A percentile compares a stretch with the other conserved stretches of the same genome.
Conservation (phyloP, 805 yeast species). For the Trichomonascus vanleenenianus region DNA sequence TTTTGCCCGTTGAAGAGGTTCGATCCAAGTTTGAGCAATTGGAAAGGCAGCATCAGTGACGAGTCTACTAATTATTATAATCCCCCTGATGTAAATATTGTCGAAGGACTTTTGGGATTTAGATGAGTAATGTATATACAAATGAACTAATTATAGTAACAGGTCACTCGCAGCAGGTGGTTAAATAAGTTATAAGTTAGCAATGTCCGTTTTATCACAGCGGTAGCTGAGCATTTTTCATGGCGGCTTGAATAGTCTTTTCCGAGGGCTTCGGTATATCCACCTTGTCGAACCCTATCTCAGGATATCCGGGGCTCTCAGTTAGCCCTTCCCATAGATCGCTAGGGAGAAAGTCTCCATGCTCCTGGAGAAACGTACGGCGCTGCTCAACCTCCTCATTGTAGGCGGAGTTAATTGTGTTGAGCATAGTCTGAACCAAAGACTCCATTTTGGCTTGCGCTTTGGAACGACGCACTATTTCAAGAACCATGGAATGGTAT, state of each 20-base stretch:
- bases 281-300: conserved; percentile 14
- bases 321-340: conserved; percentile 43
- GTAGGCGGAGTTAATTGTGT: conserved; percentile 33
- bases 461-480: conserved; percentile 42
- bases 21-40: conserved; percentile 44
- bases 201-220: not conserved
- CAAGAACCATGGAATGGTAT: conserved; percentile 45
- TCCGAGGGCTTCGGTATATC: conserved; percentile 16
- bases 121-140: no score
- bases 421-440: conserved; percentile 36
- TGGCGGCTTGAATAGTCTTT: not conserved
- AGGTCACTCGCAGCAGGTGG: not conserved
- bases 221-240: not conserved
- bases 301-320: conserved; percentile 26
- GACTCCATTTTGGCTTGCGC: conserved; percentile 35
- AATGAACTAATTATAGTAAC: no score
- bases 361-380: conserved; percentile 35
- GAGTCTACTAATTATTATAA: no score
- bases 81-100: no score
- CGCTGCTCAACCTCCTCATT: conserved; percentile 39
- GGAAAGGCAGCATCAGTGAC: conserved; percentile 41
- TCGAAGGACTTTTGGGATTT: no score
- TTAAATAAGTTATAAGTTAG: not conserved
- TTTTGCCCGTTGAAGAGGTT: conserved; percentile 44
- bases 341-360: conserved; percentile 52